Conservation (phyloP, 2,329 filamentous ascomycete species). For the Rhynchosporium agropyri region DNA sequence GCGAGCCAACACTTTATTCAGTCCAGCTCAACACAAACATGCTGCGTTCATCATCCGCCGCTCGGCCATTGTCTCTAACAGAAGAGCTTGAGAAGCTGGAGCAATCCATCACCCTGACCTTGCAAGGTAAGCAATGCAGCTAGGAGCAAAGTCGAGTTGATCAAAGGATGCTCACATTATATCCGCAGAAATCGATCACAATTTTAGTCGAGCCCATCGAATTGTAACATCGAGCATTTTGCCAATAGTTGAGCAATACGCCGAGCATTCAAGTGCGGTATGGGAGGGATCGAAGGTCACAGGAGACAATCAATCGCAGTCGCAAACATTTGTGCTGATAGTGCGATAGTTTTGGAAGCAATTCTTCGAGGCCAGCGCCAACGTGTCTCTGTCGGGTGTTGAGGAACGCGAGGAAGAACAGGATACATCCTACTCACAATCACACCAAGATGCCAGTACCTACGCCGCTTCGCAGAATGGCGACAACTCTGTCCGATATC, state of each 20-base stretch:
- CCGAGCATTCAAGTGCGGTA: constrained; percentile 87
- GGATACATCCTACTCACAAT: constrained; percentile 46
- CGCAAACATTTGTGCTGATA: constrained; percentile 24
- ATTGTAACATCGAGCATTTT: constrained; percentile 94
- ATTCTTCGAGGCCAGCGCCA: constrained; percentile 98
- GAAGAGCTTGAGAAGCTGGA: constrained; percentile 96
- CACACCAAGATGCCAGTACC: constrained; percentile 38
- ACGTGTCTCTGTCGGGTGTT: constrained; percentile 93
- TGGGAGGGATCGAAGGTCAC: constrained; percentile 94
- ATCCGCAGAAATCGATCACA: constrained; percentile 87
- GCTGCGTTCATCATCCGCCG: constrained; percentile 46
- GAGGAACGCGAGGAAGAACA: constrained; percentile 73
- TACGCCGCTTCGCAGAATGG: constrained; percentile 45
- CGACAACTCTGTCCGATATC: constrained; percentile 37
- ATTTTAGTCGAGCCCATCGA: constrained; percentile 94
- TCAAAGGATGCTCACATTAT: constrained; percentile 1
- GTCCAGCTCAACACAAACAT: constrained; percentile 26
- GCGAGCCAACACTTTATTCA: background rate
- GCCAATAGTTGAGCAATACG: constrained; percentile 92
- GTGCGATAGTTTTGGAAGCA: constrained; percentile 91
- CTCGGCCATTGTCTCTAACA: constrained; percentile 72
- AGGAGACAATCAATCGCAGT: background rate
- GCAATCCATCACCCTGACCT: constrained; percentile 92
- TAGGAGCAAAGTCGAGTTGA: background rate
- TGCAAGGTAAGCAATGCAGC: constrained; percentile 71